A percentile compares a stretch with the other conserved stretches of the same genome.
Conservation (phyloP, 2,329 filamentous ascomycete genomes). For the Podosphaera xanthii region DNA sequence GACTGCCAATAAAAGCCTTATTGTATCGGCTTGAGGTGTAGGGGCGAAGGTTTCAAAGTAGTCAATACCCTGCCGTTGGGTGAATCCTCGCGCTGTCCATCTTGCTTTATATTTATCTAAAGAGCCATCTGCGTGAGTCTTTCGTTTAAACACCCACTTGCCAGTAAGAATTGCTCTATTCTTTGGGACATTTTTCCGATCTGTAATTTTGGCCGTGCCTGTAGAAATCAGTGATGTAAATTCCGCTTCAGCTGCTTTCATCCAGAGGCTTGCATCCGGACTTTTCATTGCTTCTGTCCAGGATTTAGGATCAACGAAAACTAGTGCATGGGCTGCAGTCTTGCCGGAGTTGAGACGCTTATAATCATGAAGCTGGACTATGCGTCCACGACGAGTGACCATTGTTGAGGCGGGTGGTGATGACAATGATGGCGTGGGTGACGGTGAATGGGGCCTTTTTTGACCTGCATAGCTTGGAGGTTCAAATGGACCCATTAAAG, state of each 20-base stretch:
- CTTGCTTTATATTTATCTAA: background rate
- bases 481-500: no score
- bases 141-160: background rate
- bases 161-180: background rate
- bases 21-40: no score
- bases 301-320: background rate
- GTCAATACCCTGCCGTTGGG: no score
- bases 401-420: no score
- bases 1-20: no score
- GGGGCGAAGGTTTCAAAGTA: no score
- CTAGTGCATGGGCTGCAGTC: background rate
- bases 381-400: no score
- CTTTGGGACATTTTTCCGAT: background rate
- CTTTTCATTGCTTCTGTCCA: background rate
- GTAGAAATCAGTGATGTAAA: background rate
- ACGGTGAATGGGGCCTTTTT: no score
- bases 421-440: no score
- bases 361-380: no score
- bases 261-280: background rate
- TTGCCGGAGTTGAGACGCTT: background rate
- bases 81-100: no score
- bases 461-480: no score
- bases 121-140: background rate
- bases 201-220: background rate
- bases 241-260: background rate